These are phyloP conservation scores for Ophiostoma ips DNA, from an alignment of 2,329 filamentous ascomycete species.

Conservation along the genomic window DNA sequence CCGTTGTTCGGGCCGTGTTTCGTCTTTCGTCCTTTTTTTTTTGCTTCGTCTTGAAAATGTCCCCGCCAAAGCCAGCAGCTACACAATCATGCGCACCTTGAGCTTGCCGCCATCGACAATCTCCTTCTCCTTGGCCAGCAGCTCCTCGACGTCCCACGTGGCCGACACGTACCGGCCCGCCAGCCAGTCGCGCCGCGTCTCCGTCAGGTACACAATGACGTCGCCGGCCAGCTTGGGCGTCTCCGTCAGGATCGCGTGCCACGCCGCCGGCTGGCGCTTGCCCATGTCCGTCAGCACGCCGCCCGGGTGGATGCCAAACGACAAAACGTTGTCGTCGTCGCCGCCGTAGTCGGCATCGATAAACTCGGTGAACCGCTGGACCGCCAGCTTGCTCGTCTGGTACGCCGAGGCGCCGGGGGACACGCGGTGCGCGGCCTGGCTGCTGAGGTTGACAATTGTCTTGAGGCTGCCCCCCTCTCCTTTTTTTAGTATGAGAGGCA, in stretches of 20 bases:
- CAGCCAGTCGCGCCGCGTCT: conserved; percentile 15
- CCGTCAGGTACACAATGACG: conserved; percentile 15
- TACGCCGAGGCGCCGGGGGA: conserved; percentile 27
- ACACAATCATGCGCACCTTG: conserved; percentile 14
- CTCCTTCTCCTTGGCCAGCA: conserved; percentile 13
- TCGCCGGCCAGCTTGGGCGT: conserved; percentile 14
- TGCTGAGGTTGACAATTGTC: conserved; percentile 28
- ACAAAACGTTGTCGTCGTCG: conserved; percentile 27
- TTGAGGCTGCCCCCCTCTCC: conserved; percentile 16
- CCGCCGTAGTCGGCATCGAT: conserved; percentile 27
- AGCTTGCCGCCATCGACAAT: conserved; percentile 12
- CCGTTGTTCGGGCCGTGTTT: too few relatives aligned
- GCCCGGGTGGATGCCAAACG: conserved; percentile 31
- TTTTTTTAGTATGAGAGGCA: conserved; percentile 27
- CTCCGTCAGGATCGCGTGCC: conserved; percentile 12
- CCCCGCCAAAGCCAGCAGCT: not conserved
- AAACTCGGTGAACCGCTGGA: conserved; percentile 31
- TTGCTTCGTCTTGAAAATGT: too few relatives aligned
- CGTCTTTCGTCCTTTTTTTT: too few relatives aligned
- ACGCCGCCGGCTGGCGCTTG: conserved; percentile 19
- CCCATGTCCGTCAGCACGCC: conserved; percentile 30
- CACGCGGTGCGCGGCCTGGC: conserved; percentile 24
- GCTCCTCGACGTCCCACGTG: conserved; percentile 16
- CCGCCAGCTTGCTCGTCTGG: conserved; percentile 30
- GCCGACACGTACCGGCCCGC: conserved; percentile 14